Evolutionary conservation across 2,329 filamentous ascomycete species (phyloP).

Genomic region (Ceratocystiopsis minuta): DNA sequence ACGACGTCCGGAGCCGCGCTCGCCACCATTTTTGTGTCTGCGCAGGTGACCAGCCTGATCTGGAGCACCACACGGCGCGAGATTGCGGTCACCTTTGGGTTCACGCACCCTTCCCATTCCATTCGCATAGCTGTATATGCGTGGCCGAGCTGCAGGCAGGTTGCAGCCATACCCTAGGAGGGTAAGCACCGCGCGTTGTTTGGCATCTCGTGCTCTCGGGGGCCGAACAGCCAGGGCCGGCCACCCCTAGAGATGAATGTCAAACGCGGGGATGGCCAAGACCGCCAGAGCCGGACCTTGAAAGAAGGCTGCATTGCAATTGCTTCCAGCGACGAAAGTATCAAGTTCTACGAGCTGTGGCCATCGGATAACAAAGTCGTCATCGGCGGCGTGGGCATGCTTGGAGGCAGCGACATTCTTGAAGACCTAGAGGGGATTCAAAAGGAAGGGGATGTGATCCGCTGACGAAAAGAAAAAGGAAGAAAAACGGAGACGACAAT

Average conservation of each 20-base stretch:
- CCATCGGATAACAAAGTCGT: conserved; percentile 39
- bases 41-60: conserved; percentile 82
- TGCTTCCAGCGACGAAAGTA: conserved; percentile 75
- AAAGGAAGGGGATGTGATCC: conserved; percentile 53
- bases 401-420: conserved; percentile 72
- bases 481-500: background rate
- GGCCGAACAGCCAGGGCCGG: no score
- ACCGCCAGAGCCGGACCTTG: conserved; percentile 24
- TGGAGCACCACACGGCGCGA: conserved; percentile 78
- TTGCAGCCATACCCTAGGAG: conserved; percentile 73
- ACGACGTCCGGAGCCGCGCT: conserved; percentile 65
- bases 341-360: conserved; percentile 96
- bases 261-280: no score
- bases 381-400: conserved; percentile 34
- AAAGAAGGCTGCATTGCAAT: conserved; percentile 77
- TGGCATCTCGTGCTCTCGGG: conserved; percentile 52
- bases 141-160: conserved; percentile 79
- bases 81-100: conserved; percentile 87
- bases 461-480: conserved; percentile 22
- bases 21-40: conserved; percentile 78
- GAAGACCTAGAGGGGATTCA: conserved; percentile 69
- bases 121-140: conserved; percentile 83
- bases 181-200: conserved; percentile 65
- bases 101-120: conserved; percentile 75
- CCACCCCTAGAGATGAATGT: no score